Conservation (phyloP, 768 basidiomycete genomes). For the Arthromyces matolae region DNA sequence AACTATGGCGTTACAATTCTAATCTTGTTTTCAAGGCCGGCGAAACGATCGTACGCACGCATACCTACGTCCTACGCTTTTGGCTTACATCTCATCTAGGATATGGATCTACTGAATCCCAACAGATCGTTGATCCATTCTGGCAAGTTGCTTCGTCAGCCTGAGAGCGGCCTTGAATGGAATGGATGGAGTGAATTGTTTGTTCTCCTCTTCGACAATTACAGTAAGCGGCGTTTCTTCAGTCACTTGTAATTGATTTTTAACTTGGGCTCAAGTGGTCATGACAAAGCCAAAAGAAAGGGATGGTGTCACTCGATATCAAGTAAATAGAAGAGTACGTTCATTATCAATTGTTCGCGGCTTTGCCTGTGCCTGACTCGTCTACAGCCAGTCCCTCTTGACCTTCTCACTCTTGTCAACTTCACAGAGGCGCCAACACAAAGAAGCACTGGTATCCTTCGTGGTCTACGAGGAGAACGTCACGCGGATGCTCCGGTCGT, state of each 20-base stretch:
- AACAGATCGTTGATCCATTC: conserved; percentile 81
- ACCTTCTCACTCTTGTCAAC: conserved; percentile 80
- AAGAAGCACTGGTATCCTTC: conserved; percentile 68
- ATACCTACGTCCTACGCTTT: neutral
- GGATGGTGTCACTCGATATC: conserved; percentile 71
- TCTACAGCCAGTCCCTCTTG: conserved; percentile 84
- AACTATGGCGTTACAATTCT: conserved; percentile 82
- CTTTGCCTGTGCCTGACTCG: conserved; percentile 6
- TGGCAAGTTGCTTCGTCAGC: conserved; percentile 80
- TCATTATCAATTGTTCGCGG: neutral
- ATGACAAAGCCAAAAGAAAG: conserved; percentile 83
- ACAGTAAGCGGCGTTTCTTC: conserved; percentile 66
- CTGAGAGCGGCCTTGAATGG: conserved; percentile 85
- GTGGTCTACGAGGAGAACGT: conserved; percentile 49
- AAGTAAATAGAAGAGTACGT: conserved; percentile 76
- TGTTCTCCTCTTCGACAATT: conserved; percentile 93
- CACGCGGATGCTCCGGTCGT: conserved; percentile 24
- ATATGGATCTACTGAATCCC: conserved; percentile 86
- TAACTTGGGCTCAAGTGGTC: conserved; percentile 57
- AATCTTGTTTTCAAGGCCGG: conserved; percentile 78
- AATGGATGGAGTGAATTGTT: conserved; percentile 89
- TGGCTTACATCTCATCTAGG: conserved; percentile 32
- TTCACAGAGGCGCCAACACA: conserved; percentile 80
- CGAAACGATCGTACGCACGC: conserved; percentile 53
- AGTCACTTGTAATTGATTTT: neutral